A percentile compares a stretch with the other conserved stretches of the same genome.
phyloP scores from a whole-genome alignment of 2,329 filamentous ascomycete species.

The Rutstroemia sp. region DNA sequence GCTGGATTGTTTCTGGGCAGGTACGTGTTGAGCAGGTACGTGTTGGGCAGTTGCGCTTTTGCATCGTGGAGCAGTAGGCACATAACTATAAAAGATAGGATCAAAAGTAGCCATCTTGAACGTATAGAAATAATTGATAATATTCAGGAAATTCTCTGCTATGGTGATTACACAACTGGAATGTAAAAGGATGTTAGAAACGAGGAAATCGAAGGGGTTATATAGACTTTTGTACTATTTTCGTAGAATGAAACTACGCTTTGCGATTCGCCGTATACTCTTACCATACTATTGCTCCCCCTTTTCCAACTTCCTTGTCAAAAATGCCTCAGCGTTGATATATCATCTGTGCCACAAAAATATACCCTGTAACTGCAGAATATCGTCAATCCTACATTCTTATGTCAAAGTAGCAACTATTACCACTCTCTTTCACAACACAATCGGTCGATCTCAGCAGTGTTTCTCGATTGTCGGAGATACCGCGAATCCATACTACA shows the following conservation, averaged over 20 bases:
- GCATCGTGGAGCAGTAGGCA: constrained; percentile 16
- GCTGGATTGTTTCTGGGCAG: not conserved
- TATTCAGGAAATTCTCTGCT: constrained; percentile 1
- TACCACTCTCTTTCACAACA: constrained; percentile 14
- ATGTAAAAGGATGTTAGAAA: too few relatives aligned
- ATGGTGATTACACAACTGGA: too few relatives aligned
- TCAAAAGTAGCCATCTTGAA: constrained; percentile 14
- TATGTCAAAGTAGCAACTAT: constrained; percentile 11
- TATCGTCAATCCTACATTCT: constrained; percentile 16
- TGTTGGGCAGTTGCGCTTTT: constrained; percentile 12
- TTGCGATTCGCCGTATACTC: too few relatives aligned
- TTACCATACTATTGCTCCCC: too few relatives aligned
- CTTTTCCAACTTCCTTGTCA: too few relatives aligned
- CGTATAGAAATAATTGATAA: constrained; percentile 14
- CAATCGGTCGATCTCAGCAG: constrained; percentile 14
- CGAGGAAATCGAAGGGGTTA: too few relatives aligned
- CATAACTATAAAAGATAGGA: constrained; percentile 15
- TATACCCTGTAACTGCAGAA: too few relatives aligned
- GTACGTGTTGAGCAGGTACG: too few relatives aligned
- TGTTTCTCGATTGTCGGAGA: constrained; percentile 10
- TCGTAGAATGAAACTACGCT: too few relatives aligned
- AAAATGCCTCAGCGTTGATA: too few relatives aligned
- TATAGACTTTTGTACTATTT: too few relatives aligned
- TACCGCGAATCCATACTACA: constrained; percentile 2
- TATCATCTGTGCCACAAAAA: too few relatives aligned